Evolutionary conservation across 768 basidiomycete genomes (phyloP), one percentile per base, ranked within the genome.

Genomic region (Panaeolus papilionaceus): DNA sequence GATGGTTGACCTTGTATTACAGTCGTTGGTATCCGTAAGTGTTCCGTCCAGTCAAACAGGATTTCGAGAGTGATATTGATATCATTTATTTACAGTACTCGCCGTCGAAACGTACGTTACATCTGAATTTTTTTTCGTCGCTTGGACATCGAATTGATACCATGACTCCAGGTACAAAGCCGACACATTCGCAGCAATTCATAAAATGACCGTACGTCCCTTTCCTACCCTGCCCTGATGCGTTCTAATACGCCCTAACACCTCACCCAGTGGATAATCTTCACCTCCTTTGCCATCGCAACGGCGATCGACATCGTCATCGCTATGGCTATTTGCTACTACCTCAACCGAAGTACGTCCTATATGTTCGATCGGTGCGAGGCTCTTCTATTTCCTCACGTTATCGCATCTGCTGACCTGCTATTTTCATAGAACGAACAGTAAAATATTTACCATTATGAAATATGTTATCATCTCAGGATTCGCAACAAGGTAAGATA

Each of bases 231-330:
- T 23, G 23, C 23, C 23, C 23, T 23, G 23, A 23, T 23, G 23
- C 23, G 23, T 23, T 23, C 23, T 23, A 23, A 23, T 23, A 23
- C 23, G 23, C 23, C 23, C 23, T 23, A 23, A 23, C 23, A 12
- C 58, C 42, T 6, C 33, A 83, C 42, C 2, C 33, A 83, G 81
- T 83, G 82, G 81, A 77, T 78, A 2, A 77, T 85, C 63, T 72
- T 78, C 40, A 72, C 79, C 4, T 81, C 82, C 1, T 76, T 85
- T 5, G 78, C 79, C 2, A 76, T 82, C 0, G 75, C 80, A 8
- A 84, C 83, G 0, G 64, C 74, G 16, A 82, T 83, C 63, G 84
- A 85, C 66, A 77, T 83, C 62, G 62, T 80, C 38, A 80, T 83
- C 40, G 70, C 76, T 4, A 61, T 64, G 0, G 73, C 76, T 3